Evolutionary conservation across 164 flowering plant genomes (phyloP).

Genomic region (Annona squamosa): DNA sequence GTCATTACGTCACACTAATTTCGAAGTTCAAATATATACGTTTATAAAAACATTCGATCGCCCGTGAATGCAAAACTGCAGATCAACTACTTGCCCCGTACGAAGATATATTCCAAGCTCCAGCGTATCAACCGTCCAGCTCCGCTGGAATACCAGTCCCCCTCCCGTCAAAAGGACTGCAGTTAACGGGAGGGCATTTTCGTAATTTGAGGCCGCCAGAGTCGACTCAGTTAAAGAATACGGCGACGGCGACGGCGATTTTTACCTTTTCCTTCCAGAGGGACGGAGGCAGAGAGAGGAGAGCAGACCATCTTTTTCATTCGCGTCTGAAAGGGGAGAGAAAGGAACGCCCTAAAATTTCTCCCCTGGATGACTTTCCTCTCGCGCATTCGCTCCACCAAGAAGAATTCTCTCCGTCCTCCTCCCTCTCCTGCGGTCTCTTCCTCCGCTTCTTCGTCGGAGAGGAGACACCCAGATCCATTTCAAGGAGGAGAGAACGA

Average conservation of each 20-base stretch:
- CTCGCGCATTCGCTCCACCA: background rate
- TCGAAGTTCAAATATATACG: no score
- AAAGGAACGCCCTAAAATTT: background rate
- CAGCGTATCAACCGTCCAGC: background rate
- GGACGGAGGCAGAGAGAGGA: background rate
- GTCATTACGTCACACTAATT: no score
- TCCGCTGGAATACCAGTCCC: background rate
- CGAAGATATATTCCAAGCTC: background rate
- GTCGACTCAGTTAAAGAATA: background rate
- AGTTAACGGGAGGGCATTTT: background rate
- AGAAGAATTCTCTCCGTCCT: background rate
- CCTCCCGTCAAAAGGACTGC: background rate
- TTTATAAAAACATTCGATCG: no score
- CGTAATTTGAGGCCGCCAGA: background rate
- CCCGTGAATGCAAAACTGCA: no score
- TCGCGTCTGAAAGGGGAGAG: background rate
- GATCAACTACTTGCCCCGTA: no score
- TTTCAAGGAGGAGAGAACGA: background rate
- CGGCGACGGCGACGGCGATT: background rate
- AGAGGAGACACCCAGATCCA: background rate
- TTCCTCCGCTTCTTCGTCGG: background rate
- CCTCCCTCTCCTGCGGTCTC: background rate
- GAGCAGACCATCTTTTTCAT: background rate
- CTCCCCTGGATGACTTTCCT: background rate
- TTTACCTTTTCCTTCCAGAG: background rate